phyloP scores from a whole-genome alignment of 441 rosid species.

The Gossypium davidsonii region DNA sequence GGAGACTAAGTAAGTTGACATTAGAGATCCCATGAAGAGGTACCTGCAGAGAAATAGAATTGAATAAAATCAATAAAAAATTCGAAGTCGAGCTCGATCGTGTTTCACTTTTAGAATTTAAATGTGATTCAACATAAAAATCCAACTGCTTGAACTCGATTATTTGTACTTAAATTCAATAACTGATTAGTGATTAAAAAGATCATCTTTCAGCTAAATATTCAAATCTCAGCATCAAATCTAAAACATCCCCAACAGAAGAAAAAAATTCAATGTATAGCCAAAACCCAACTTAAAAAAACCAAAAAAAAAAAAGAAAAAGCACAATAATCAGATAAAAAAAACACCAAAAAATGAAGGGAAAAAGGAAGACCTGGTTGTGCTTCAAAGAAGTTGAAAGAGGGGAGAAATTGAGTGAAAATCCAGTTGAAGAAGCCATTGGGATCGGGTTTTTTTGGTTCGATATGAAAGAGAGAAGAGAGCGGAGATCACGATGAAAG shows the following conservation, averaged over 20 bases:
- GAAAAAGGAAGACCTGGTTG: slow-evolving; percentile 15
- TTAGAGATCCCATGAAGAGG: slow-evolving; percentile 27
- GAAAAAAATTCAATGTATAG: neutral
- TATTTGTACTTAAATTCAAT: neutral
- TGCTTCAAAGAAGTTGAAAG: slow-evolving; percentile 26
- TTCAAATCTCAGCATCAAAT: neutral
- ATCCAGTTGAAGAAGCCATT: slow-evolving; percentile 45
- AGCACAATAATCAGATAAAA: too few species aligned
- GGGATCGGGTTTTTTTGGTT: neutral
- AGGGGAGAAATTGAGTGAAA: slow-evolving; percentile 27
- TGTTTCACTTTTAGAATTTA: neutral
- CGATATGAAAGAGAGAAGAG: neutral
- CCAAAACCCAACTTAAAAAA: neutral
- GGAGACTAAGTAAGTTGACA: slow-evolving; percentile 35
- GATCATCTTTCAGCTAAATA: neutral
- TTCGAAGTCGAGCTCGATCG: neutral
- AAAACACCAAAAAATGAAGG: neutral
- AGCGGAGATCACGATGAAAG: slow-evolving; percentile 23
- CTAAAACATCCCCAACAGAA: neutral
- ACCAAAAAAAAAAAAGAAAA: neutral
- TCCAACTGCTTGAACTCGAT: neutral
- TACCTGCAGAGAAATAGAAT: slow-evolving; percentile 23
- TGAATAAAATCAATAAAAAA: neutral
- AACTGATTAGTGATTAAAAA: neutral
- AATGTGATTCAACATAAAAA: neutral